Percentiles rank a stretch among this genome's conserved stretches.
Evolutionary conservation across 192 early-diverging fungal genomes (phyloP).

Genomic region (Entomortierella lignicola): DNA sequence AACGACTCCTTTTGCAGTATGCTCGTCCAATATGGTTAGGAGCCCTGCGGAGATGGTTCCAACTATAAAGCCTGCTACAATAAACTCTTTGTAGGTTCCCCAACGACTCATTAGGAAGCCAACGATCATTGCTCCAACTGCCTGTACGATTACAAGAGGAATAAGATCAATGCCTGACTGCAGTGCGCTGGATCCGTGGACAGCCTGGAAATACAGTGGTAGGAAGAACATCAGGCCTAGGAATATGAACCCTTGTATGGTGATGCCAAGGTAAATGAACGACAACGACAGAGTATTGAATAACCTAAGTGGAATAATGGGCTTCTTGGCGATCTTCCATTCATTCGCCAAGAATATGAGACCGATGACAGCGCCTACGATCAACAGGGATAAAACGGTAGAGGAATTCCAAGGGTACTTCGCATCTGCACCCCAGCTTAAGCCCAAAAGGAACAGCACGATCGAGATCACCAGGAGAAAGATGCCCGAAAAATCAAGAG

Average conservation of each 20-base stretch:
- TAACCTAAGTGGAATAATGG: slow-evolving; percentile 66
- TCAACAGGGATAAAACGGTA: too few species aligned
- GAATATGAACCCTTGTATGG: slow-evolving; percentile 68
- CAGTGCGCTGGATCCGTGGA: slow-evolving; percentile 73
- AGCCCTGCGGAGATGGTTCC: slow-evolving; percentile 12
- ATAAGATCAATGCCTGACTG: slow-evolving; percentile 74
- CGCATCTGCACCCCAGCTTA: slow-evolving; percentile 70
- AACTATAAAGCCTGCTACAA: not conserved
- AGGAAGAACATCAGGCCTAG: slow-evolving; percentile 74
- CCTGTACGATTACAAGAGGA: slow-evolving; percentile 64
- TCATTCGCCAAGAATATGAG: slow-evolving; percentile 5
- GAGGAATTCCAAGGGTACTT: slow-evolving; percentile 67
- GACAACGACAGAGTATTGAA: slow-evolving; percentile 68
- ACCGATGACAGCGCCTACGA: slow-evolving; percentile 59
- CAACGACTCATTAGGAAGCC: not conserved
- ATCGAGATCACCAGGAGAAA: slow-evolving; percentile 61
- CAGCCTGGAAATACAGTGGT: slow-evolving; percentile 81
- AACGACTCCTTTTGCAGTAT: slow-evolving; percentile 6
- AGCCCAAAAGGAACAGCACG: slow-evolving; percentile 62
- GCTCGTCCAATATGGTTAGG: slow-evolving; percentile 24
- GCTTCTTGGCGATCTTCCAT: not conserved
- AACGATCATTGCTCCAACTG: not conserved
- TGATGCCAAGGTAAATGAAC: slow-evolving; percentile 62
- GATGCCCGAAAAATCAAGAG: slow-evolving; percentile 70
- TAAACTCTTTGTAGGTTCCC: not conserved